Percentiles rank a stretch among this genome's conserved stretches.
Conservation (phyloP, 805 yeast species). For the Wickerhamomyces sydowiorum region DNA sequence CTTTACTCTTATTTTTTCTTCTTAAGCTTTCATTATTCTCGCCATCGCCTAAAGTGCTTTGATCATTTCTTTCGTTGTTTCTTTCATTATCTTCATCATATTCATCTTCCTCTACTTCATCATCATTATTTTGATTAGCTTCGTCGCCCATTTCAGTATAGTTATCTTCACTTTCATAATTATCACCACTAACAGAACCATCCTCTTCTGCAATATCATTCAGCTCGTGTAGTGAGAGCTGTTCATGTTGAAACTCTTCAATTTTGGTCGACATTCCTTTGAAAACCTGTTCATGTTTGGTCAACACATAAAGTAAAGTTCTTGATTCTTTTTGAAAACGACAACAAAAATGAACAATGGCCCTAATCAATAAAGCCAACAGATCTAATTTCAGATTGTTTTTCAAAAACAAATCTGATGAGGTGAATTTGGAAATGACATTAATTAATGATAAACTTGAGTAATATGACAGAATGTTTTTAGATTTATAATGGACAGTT, state of each 20-base stretch:
- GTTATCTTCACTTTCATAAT: slow-evolving; percentile 3
- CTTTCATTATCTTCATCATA: slow-evolving; percentile 6
- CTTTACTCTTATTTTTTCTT: not conserved
- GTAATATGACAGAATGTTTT: slow-evolving; percentile 38
- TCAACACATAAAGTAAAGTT: slow-evolving; percentile 45
- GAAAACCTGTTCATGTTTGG: slow-evolving; percentile 29
- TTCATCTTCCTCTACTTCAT: slow-evolving; percentile 5
- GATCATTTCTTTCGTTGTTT: slow-evolving; percentile 1
- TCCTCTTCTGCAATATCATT: slow-evolving; percentile 2
- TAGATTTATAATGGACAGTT: slow-evolving; percentile 23
- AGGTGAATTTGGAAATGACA: slow-evolving; percentile 24
- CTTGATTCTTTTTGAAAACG: slow-evolving; percentile 47
- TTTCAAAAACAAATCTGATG: slow-evolving; percentile 20
- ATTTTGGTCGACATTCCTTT: slow-evolving; percentile 6
- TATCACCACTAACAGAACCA: too few relatives aligned
- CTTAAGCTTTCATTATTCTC: slow-evolving; percentile 2
- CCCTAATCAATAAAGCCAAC: slow-evolving; percentile 52
- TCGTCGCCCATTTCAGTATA: slow-evolving; percentile 14
- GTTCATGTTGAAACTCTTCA: slow-evolving; percentile 5
- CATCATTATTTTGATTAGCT: slow-evolving; percentile 3
- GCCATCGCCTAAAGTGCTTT: slow-evolving; percentile 1
- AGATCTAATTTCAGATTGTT: slow-evolving; percentile 43
- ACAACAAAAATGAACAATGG: slow-evolving; percentile 47
- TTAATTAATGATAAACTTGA: slow-evolving; percentile 43
- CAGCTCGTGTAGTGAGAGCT: not conserved